phyloP scores from a whole-genome alignment of 768 basidiomycete species.

The Coprinellus micaceus region DNA sequence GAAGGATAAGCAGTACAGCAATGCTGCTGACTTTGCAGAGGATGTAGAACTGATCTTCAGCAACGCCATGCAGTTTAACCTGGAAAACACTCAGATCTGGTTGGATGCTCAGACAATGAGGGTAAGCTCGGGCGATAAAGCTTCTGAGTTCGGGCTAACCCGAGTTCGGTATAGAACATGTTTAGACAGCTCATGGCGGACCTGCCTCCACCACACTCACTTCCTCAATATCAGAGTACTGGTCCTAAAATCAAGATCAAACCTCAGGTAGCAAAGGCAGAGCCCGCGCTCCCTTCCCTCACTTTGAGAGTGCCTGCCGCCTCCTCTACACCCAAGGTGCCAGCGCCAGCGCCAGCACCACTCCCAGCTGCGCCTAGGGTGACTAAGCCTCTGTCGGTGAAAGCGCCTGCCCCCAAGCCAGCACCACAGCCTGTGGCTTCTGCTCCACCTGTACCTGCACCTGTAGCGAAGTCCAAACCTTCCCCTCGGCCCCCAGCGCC shows the following conservation, averaged over 20 bases:
- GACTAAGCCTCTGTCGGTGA: constrained; percentile 18
- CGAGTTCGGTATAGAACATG: constrained; percentile 45
- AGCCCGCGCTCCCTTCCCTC: constrained; percentile 22
- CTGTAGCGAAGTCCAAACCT: not conserved
- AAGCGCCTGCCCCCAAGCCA: constrained; percentile 7
- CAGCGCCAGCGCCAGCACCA: constrained; percentile 18
- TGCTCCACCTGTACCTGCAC: not conserved
- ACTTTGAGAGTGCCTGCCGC: constrained; percentile 37
- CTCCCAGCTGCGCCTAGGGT: constrained; percentile 10
- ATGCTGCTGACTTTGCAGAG: constrained; percentile 66
- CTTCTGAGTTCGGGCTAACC: no score
- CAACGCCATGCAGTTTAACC: constrained; percentile 87
- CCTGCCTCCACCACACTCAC: constrained; percentile 61
- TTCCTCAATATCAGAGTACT: constrained; percentile 60
- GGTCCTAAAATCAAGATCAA: constrained; percentile 69
- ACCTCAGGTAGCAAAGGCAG: constrained; percentile 44
- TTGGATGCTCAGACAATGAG: constrained; percentile 67
- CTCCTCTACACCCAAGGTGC: constrained; percentile 19
- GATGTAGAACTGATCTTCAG: constrained; percentile 90
- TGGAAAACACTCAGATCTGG: constrained; percentile 80
- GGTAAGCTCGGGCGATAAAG: constrained; percentile 44
- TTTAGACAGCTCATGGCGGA: constrained; percentile 78
- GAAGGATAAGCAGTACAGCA: constrained; percentile 73
- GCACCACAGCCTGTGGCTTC: not conserved
- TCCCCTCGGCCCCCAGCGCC: not conserved